Conservation (phyloP, 2,329 filamentous ascomycete species). For the Aspergillus glaucus region DNA sequence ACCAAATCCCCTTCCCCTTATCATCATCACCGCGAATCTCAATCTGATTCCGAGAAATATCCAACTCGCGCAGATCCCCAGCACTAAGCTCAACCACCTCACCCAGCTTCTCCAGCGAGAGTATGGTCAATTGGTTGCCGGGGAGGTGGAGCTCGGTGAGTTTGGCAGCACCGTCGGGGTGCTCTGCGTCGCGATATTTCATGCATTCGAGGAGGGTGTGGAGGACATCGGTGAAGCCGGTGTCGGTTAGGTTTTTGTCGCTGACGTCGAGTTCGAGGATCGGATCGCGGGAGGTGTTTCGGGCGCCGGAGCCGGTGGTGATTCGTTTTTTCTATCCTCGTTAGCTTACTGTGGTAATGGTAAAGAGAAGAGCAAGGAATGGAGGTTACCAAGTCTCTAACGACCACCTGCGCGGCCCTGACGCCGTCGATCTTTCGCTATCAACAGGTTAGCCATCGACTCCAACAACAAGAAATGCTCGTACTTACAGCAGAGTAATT, state of each 20-base stretch:
- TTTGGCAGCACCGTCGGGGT: slow-evolving; percentile 25
- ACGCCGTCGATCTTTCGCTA: slow-evolving; percentile 42
- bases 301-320: slow-evolving; percentile 21
- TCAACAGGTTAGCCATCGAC: slow-evolving; percentile 8
- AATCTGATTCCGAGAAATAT: slow-evolving; percentile 44
- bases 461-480: neutral
- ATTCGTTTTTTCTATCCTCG: slow-evolving; percentile 28
- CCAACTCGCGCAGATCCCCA: slow-evolving; percentile 42
- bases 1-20: slow-evolving; percentile 34
- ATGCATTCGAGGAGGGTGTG: slow-evolving; percentile 38
- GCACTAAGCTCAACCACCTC: slow-evolving; percentile 35
- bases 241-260: slow-evolving; percentile 41
- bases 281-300: slow-evolving; percentile 25
- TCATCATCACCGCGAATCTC: slow-evolving; percentile 30
- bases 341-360: neutral
- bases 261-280: slow-evolving; percentile 42
- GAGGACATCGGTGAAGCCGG: slow-evolving; percentile 39
- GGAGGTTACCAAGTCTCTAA: slow-evolving; percentile 36
- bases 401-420: slow-evolving; percentile 41
- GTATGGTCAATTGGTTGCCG: slow-evolving; percentile 39
- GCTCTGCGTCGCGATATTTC: slow-evolving; percentile 22
- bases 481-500: slow-evolving; percentile 35
- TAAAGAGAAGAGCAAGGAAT: neutral
- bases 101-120: slow-evolving; percentile 36
- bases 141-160: slow-evolving; percentile 44